Conservation (phyloP, 306 rosid species). For the Quercus ilex region DNA sequence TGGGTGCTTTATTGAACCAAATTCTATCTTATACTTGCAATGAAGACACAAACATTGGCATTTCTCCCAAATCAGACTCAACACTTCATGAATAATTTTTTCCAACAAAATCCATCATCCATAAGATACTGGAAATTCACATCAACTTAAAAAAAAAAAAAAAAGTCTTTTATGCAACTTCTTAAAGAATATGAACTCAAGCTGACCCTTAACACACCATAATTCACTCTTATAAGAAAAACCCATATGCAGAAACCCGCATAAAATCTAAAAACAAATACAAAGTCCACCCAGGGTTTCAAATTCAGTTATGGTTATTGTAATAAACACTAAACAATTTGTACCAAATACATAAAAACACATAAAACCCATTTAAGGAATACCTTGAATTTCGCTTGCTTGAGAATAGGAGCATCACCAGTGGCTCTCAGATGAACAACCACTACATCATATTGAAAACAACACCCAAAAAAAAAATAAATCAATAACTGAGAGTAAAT, state of each 20-base stretch:
- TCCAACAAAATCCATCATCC: background rate
- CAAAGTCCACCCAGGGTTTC: background rate
- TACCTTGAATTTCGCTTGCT: constrained; percentile 94
- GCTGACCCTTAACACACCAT: background rate
- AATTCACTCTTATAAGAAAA: background rate
- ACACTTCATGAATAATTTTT: too few species aligned
- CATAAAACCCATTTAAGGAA: background rate
- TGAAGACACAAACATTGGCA: too few species aligned
- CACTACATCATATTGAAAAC: constrained; percentile 43
- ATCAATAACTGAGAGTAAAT: background rate
- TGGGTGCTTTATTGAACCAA: too few species aligned
- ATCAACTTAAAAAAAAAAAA: background rate
- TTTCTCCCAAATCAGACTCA: too few species aligned
- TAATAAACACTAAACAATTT: background rate
- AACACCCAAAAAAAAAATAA: background rate
- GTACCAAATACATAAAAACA: background rate
- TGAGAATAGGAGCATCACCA: constrained; percentile 95
- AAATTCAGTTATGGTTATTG: background rate
- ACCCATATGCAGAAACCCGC: background rate
- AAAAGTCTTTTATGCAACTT: background rate
- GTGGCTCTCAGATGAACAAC: constrained; percentile 98
- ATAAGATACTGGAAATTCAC: background rate
- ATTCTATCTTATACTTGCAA: too few species aligned
- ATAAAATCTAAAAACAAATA: background rate
- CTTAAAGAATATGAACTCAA: background rate